phyloP scores from a whole-genome alignment of 176 grass and related monocot species.

The Aegilops longissima region DNA sequence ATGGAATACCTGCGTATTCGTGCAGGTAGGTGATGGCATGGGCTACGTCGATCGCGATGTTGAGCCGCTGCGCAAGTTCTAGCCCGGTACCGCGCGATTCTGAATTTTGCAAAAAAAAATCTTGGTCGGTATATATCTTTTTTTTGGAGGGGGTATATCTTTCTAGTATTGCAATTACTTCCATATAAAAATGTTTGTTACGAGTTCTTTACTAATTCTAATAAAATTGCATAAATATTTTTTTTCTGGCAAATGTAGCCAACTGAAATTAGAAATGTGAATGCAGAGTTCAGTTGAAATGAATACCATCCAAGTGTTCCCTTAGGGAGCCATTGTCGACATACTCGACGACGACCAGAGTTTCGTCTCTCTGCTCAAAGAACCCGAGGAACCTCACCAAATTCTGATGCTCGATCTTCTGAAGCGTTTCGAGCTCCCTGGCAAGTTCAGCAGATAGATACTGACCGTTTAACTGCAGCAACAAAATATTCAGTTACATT shows the following conservation, averaged over 20 bases:
- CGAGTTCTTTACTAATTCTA: too few relatives aligned
- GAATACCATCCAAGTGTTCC: slow-evolving; percentile 45
- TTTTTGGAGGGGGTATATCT: too few relatives aligned
- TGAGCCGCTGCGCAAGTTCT: slow-evolving; percentile 46
- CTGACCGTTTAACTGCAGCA: slow-evolving; percentile 4
- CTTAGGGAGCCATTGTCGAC: slow-evolving; percentile 45
- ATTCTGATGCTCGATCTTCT: slow-evolving; percentile 41
- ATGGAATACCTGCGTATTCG: slow-evolving; percentile 29
- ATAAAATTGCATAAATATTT: too few relatives aligned
- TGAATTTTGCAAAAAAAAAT: slow-evolving; percentile 1
- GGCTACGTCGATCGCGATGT: slow-evolving; percentile 43
- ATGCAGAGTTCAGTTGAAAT: neutral
- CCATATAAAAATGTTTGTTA: too few relatives aligned
- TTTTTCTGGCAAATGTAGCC: too few relatives aligned
- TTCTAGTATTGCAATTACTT: neutral
- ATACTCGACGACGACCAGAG: slow-evolving; percentile 18
- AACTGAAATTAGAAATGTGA: neutral
- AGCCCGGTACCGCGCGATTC: slow-evolving; percentile 46
- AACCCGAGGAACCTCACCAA: slow-evolving; percentile 36
- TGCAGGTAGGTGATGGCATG: slow-evolving; percentile 51
- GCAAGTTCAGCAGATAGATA: slow-evolving; percentile 16
- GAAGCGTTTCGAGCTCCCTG: slow-evolving; percentile 37
- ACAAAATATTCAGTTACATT: neutral
- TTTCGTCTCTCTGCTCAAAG: slow-evolving; percentile 10
- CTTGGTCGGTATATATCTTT: too few relatives aligned